These are phyloP conservation scores for Solanum virginianum DNA, from an alignment of 257 asterid genomes.

Conservation along the genomic window DNA sequence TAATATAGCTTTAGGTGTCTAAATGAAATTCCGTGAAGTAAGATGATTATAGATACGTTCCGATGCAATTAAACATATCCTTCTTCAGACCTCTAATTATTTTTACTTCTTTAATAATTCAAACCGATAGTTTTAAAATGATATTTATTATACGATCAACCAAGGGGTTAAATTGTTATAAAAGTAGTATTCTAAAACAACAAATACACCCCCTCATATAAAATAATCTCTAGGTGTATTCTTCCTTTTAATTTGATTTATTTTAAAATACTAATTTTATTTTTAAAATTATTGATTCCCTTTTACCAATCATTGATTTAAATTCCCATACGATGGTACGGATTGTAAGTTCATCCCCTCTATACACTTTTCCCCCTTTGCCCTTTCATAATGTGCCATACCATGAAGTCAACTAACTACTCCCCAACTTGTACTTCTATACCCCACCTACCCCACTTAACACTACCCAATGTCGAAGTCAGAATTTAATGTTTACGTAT, in stretches of 20 bases:
- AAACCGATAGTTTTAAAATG: too few species aligned
- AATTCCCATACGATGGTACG: not conserved
- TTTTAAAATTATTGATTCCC: not conserved
- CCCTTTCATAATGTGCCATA: not conserved
- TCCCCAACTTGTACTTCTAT: not conserved
- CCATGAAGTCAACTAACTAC: not conserved
- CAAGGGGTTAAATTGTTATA: not conserved
- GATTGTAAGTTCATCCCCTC: not conserved
- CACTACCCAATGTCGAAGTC: rapidly evolving
- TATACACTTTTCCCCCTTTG: not conserved
- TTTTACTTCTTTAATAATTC: too few species aligned
- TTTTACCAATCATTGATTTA: not conserved
- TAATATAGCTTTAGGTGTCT: too few species aligned
- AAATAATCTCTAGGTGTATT: not conserved
- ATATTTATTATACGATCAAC: too few species aligned
- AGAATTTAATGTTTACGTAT: not conserved
- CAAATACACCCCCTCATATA: not conserved
- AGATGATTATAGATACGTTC: too few species aligned
- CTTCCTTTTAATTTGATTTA: not conserved
- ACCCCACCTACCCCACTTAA: not conserved
- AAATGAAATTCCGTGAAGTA: too few species aligned
- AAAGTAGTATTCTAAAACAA: not conserved
- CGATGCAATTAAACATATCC: too few species aligned
- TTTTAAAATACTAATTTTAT: not conserved
- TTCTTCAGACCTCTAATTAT: too few species aligned